Evolutionary conservation across 345 rosid genomes (phyloP).

Genomic region (Populus nigra): DNA sequence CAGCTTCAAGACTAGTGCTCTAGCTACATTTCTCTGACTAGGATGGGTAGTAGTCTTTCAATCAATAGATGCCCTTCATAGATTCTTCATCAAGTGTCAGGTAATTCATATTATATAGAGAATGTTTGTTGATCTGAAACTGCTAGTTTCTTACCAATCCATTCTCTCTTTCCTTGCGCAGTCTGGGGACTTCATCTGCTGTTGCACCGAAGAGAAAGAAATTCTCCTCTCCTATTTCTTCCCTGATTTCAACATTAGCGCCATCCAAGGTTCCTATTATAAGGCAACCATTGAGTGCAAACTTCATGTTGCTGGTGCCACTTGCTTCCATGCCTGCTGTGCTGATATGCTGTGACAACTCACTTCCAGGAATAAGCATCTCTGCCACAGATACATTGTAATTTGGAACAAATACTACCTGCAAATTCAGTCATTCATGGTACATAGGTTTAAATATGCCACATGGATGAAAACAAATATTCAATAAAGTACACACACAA

Average conservation of each 20-base stretch:
- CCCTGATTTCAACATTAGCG: constrained; percentile 96
- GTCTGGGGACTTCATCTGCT: constrained; percentile 77
- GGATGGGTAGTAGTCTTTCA: neutral
- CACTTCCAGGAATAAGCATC: constrained; percentile 95
- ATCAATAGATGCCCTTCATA: neutral
- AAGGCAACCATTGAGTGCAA: constrained; percentile 92
- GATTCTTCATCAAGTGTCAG: neutral
- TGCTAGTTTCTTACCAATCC: constrained; percentile 55
- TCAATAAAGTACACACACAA: neutral
- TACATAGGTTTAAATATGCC: neutral
- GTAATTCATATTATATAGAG: neutral
- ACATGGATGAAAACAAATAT: neutral
- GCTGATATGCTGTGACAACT: constrained; percentile 94
- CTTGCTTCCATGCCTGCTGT: constrained; percentile 99
- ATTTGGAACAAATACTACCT: constrained; percentile 97
- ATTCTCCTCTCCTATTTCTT: constrained; percentile 81
- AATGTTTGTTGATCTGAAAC: neutral
- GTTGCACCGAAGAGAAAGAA: constrained; percentile 96
- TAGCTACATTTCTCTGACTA: neutral
- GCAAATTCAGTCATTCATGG: constrained; percentile 19
- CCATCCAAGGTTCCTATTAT: constrained; percentile 96
- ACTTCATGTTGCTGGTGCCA: constrained; percentile 99
- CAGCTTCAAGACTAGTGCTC: neutral
- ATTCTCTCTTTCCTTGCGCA: constrained; percentile 83
- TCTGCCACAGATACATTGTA: constrained; percentile 97